phyloP scores from a whole-genome alignment of 2,329 filamentous ascomycete genomes.

The Colletotrichum agaves region DNA sequence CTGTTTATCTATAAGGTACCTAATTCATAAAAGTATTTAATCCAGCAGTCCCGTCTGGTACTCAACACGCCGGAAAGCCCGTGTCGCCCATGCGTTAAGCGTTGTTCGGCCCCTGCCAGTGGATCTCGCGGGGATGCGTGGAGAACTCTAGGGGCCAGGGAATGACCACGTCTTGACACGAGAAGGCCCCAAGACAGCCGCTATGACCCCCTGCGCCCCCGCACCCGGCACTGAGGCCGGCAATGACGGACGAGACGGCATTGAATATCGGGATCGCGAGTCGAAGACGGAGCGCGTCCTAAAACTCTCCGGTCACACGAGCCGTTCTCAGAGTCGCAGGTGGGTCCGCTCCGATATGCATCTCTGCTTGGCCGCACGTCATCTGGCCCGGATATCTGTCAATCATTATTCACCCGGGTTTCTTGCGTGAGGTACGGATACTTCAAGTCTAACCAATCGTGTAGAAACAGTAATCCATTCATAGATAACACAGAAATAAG shows the following conservation, averaged over 20 bases:
- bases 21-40: too few species aligned
- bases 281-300: constrained; percentile 7
- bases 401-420: neutral
- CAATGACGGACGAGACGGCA: constrained; percentile 27
- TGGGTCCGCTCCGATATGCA: constrained; percentile 1
- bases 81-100: constrained; percentile 16
- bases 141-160: constrained; percentile 13
- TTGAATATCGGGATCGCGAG: constrained; percentile 19
- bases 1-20: too few species aligned
- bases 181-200: neutral
- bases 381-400: neutral
- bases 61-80: constrained; percentile 11
- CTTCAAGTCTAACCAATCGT: neutral
- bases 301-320: neutral
- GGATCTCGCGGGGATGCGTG: constrained; percentile 26
- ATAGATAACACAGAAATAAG: neutral
- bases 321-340: neutral
- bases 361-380: constrained; percentile 21
- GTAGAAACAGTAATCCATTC: neutral
- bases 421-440: too few species aligned
- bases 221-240: constrained; percentile 28
- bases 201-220: constrained; percentile 9
- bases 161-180: constrained; percentile 5
- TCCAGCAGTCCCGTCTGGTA: too few species aligned
- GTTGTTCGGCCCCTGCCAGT: constrained; percentile 19